Base-by-base conservation (phyloP, 2,329 filamentous ascomycete genomes). In the Colletotrichum sp. region DNA sequence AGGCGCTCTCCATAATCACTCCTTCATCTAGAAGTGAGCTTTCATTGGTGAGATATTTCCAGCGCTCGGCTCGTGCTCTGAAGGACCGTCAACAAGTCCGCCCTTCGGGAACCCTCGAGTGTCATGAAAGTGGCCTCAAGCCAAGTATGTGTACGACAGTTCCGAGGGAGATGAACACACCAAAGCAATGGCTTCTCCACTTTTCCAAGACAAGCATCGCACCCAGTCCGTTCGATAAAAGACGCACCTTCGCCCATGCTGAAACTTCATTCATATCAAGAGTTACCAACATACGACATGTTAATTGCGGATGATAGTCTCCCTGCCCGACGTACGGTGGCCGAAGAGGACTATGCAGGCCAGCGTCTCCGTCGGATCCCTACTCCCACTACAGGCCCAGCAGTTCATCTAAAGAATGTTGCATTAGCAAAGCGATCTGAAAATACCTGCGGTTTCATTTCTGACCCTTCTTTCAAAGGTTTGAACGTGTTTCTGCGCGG, bases 261-360 rank as follows among this genome's bases (percentile, higher is more conserved):
- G n/a, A n/a, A n/a, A n/a, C n/a, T n/a, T n/a, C n/a, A n/a, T n/a
- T n/a, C n/a, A n/a, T n/a, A n/a, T n/a, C n/a, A n/a, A n/a, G n/a
- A n/a, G n/a, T n/a, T n/a, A n/a, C n/a, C n/a, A n/a, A n/a, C n/a
- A n/a, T n/a, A n/a, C n/a, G n/a, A n/a, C n/a, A n/a, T 49, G 18
- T 21, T 49, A 0, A 1, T 2, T 2, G 44, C 44, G 44, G 44
- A 7, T 0, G 0, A 49, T 18, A 21, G 9, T 21, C 0, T 49
- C 0, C 44, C 9, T 49, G 18, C 10, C 44, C 9, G 9, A 21
- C 44, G 44, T 49, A 21, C 44, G 9, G 44, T 21, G 0, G 0
- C 10, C 44, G 0, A 12, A 13, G 44, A 49, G 18, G 9, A 49
- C 44, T 49, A 21, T 49, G 0, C 3, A 21, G 44, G 5, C 1